Conservation (phyloP, 768 basidiomycete species). For the Inosperma sp. region DNA sequence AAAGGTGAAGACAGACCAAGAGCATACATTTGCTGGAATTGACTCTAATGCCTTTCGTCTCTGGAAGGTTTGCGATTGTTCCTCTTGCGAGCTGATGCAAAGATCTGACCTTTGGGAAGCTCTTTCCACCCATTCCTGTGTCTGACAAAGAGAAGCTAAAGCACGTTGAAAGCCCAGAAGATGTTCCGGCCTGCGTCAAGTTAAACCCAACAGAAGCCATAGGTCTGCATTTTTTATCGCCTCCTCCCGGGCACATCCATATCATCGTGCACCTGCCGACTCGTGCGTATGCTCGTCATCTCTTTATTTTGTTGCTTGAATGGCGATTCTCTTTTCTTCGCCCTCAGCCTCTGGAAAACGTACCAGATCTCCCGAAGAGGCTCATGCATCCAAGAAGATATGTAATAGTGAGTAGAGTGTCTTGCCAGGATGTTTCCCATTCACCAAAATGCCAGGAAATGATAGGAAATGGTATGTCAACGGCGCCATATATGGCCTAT, state of each 20-base stretch:
- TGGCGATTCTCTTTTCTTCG: conserved; percentile 1
- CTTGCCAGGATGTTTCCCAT: too few species aligned
- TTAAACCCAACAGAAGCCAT: conserved; percentile 8
- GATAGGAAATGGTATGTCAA: background rate
- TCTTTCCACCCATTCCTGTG: conserved; percentile 14
- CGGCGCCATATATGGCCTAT: background rate
- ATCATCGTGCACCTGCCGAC: conserved; percentile 15
- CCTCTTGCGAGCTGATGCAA: conserved; percentile 4
- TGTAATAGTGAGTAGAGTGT: too few species aligned
- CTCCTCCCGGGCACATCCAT: conserved; percentile 11
- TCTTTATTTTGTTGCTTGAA: background rate
- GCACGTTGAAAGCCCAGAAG: conserved; percentile 9
- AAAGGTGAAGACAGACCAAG: conserved; percentile 14
- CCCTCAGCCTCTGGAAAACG: too few species aligned
- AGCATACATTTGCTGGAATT: conserved; percentile 10
- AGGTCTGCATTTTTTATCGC: conserved; percentile 11
- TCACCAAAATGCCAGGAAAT: too few species aligned
- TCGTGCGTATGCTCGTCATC: conserved; percentile 9
- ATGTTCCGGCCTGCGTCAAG: conserved; percentile 7
- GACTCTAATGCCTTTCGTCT: conserved; percentile 8
- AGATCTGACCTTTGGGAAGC: conserved; percentile 13
- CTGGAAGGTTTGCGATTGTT: conserved; percentile 18
- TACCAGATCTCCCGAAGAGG: too few species aligned
- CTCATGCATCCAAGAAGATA: too few species aligned
- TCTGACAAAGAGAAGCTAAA: conserved; percentile 5